Evolutionary conservation across 2,329 filamentous ascomycete species (phyloP), one percentile per base, ranked within the genome.

Genomic region (Neonectria sp.): DNA sequence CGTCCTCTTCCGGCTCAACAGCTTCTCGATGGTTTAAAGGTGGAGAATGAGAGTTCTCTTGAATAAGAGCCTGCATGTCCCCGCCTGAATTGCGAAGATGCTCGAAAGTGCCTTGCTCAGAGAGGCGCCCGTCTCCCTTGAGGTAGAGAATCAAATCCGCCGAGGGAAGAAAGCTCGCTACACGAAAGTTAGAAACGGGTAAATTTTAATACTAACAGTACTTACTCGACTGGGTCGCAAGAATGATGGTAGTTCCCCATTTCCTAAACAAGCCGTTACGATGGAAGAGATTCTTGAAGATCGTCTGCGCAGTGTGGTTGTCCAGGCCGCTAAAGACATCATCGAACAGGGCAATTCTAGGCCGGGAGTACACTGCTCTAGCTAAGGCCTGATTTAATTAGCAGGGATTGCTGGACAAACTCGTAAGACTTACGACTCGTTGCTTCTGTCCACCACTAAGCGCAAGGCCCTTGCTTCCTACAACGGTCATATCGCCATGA

Each of bases 361-460:
- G 75, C 4, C 76, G 72, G 0, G 80, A 79, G 51, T 83, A 83
- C 1, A 82, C 57, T 6, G 81, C 81, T 37, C 82, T 75, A 0
- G 82, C 81, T 48, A 83, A 63, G 3, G 82, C 74, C 80, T 17
- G 15, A 53, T 61, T 17, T 17, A n/a, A 17, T n/a, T 33, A 37
- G 1, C 6, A 11, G 6, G 7, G 17, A n/a, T 48, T 0, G 49
- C 6, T 4, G 15, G 11, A 15, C 5, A 7, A 7, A 4, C 4
- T 21, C 2, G 1, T 17, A 4, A 12, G 9, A 68, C 75, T 77
- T 72, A 77, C 80, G 8, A 85, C 75, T 13, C 83, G 79, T 58
- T 84, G 81, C 67, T 81, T 82, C 68, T 87, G 85, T 0, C 85
- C 85, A 8, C 85, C 85, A 4, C 83, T 85, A 0, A 87, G 76